Percentiles rank a stretch among this genome's conserved stretches.
These are phyloP conservation scores for Cavenderia fasciculata DNA, from an alignment of 78 protist species.

Conservation along the genomic window DNA sequence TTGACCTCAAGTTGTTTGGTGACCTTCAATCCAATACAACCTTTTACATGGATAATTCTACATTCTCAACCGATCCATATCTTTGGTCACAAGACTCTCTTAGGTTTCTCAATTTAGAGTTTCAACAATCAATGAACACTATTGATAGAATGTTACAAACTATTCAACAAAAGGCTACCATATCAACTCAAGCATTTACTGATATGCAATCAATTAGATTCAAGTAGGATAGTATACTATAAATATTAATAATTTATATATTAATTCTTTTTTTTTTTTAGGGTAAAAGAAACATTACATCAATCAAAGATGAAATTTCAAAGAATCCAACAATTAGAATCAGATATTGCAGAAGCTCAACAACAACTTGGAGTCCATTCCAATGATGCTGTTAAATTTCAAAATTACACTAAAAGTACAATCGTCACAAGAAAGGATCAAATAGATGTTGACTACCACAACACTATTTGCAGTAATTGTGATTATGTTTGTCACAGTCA, in stretches of 20 bases:
- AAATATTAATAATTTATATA: too few species aligned
- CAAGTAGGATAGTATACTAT: too few species aligned
- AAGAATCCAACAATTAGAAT: not conserved
- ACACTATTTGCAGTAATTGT: constrained; percentile 11
- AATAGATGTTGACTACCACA: not conserved
- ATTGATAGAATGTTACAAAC: not conserved
- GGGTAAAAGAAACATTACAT: not conserved
- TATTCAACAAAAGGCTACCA: not conserved
- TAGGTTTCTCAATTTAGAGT: not conserved
- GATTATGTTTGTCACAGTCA: constrained; percentile 17
- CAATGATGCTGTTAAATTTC: not conserved
- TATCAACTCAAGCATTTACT: not conserved
- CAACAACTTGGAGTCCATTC: not conserved
- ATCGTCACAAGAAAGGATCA: not conserved
- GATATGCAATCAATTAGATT: not conserved
- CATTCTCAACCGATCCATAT: not conserved
- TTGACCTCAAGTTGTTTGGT: not conserved
- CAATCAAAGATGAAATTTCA: not conserved
- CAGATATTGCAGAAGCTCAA: not conserved
- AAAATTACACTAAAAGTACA: not conserved
- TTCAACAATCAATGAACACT: not conserved
- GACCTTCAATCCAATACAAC: not conserved
- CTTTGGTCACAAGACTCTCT: not conserved
- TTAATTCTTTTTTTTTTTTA: too few species aligned
- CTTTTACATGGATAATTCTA: not conserved